Conservation (phyloP, 768 basidiomycete species). For the Lentinula sp. region DNA sequence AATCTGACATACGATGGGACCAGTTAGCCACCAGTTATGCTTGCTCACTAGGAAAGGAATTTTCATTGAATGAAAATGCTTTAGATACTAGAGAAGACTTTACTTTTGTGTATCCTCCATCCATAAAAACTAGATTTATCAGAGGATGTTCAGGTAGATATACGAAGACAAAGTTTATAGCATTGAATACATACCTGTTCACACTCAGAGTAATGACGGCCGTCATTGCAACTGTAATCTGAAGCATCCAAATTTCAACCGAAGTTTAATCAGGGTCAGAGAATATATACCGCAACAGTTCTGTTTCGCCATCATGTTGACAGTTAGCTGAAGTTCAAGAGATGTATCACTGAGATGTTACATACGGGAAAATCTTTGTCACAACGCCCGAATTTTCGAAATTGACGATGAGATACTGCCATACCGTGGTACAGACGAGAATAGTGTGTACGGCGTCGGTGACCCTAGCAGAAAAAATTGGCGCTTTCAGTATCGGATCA, state of each 20-base stretch:
- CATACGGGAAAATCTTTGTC: conserved; percentile 3
- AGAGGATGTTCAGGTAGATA: not conserved
- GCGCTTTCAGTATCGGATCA: not conserved
- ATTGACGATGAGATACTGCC: conserved; percentile 5
- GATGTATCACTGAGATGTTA: not conserved
- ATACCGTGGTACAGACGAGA: conserved; percentile 7
- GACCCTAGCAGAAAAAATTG: not conserved
- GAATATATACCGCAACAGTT: not conserved
- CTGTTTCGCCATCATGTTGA: not conserved
- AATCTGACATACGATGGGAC: conserved; percentile 4
- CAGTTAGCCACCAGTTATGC: conserved; percentile 11
- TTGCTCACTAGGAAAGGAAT: conserved; percentile 5
- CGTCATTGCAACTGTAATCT: conserved; percentile 8
- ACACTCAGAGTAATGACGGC: conserved; percentile 10
- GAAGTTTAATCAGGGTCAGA: not conserved
- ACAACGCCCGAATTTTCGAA: not conserved
- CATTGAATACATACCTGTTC: not conserved
- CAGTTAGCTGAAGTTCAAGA: not conserved
- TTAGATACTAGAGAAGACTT: not conserved
- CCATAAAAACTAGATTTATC: not conserved
- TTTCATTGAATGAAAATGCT: not conserved
- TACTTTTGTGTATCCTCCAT: not conserved
- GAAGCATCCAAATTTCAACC: not conserved
- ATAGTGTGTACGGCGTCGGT: conserved; percentile 8
- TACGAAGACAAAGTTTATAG: not conserved